Conservation (phyloP, 2,329 filamentous ascomycete species). For the Madurella fahalii region DNA sequence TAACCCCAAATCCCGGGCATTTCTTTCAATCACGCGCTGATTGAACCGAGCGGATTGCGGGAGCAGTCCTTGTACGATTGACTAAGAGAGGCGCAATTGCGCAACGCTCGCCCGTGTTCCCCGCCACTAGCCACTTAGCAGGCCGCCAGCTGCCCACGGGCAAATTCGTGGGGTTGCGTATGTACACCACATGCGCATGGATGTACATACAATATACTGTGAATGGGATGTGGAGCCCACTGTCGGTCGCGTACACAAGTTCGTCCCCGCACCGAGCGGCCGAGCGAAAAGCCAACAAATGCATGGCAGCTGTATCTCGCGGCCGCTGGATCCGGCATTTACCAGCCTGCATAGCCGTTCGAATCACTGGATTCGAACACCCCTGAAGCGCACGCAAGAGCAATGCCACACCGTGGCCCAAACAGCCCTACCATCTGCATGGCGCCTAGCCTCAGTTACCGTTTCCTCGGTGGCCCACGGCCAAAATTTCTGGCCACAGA, state of each 20-base stretch:
- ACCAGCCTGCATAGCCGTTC: constrained; percentile 23
- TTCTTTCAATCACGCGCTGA: not conserved
- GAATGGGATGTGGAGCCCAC: too few species aligned
- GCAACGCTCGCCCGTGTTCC: not conserved
- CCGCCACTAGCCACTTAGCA: too few species aligned
- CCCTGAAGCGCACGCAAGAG: constrained; percentile 17
- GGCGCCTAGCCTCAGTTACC: not conserved
- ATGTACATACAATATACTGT: not conserved
- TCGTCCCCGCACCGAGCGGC: not conserved
- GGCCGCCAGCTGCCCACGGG: too few species aligned
- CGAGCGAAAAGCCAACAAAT: not conserved
- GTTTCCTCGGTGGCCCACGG: not conserved
- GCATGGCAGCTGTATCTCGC: not conserved
- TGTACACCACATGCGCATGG: not conserved
- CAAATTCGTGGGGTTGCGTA: too few species aligned
- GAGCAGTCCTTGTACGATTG: not conserved
- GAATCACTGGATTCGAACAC: constrained; percentile 8
- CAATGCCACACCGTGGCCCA: constrained; percentile 24
- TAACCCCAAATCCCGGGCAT: not conserved
- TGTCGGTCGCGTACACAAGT: not conserved
- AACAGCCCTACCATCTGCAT: not conserved
- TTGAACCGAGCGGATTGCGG: not conserved
- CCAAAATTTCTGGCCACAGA: not conserved
- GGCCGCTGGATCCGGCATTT: constrained; percentile 18
- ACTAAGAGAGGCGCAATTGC: not conserved